Evolutionary conservation across 805 yeast genomes (phyloP), one percentile per base, ranked within the genome.

Genomic region (Nadsonia fulvescens): DNA sequence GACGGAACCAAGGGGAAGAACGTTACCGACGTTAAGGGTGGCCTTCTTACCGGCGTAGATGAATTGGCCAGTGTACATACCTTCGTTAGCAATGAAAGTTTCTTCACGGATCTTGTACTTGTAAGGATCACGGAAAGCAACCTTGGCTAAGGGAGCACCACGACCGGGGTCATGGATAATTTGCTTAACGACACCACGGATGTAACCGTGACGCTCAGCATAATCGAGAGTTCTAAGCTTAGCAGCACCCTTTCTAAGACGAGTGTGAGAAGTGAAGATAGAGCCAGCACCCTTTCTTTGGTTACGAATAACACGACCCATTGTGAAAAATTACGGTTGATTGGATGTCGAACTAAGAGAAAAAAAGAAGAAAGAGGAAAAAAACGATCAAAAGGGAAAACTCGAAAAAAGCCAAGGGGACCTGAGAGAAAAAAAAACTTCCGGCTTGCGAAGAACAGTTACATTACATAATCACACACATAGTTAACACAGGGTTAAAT

Each of bases 231-330:
- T 77, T 76, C 98, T 81, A 63, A 86, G 75, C 79, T 86, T 86
- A 60, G 98, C 98, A 61, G 98, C 96, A 63, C 98, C 98, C 70
- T 89, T 79, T 78, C 98, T 82, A 65, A 89, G 79, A 69, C 96
- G 86, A 73, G 96, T 86, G 89, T 86, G 93, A 56, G 98, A 74
- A 61, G 92, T 76, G 82, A 89, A 89, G 74, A 89, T 82, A 56
- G 96, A 86, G 61, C 98, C 96, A 65, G 94, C 93, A 77, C 96
- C 96, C 72, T 89, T 89, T 82, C 99, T 83, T 76, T 89, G 99
- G 76, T 89, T 89, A 71, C 98, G 92, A 72, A 89, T 89, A 68
- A 89, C 99, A 76, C 96, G 37, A 32, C 45, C 42, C 32, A 28
- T 29, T 28, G 19, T 31, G 8, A 11, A n/a, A 8, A 17, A 8